Conservation (phyloP, 805 yeast species). For the Ogataea chonburiensis region DNA sequence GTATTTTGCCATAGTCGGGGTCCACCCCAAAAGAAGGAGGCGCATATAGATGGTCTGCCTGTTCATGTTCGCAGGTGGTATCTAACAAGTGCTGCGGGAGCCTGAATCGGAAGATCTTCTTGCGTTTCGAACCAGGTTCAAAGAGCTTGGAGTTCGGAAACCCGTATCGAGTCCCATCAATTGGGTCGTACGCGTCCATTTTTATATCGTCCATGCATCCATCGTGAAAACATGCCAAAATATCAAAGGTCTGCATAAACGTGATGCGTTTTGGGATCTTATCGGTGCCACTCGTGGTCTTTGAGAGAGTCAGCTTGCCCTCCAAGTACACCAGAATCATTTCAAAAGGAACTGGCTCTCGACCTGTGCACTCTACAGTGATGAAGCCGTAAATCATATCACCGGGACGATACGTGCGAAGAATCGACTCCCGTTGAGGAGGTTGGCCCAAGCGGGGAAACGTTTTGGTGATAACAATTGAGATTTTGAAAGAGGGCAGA, state of each 20-base stretch:
- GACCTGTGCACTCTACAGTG: constrained; percentile 41
- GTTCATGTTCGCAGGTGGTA: constrained; percentile 46
- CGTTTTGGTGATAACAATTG: constrained; percentile 39
- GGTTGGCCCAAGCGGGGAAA: constrained; percentile 33
- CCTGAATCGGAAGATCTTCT: constrained; percentile 56
- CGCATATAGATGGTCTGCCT: constrained; percentile 33
- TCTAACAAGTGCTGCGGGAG: constrained; percentile 55
- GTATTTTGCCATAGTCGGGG: constrained; percentile 24
- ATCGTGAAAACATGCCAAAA: constrained; percentile 50
- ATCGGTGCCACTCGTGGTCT: not conserved
- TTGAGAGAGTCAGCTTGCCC: constrained; percentile 39
- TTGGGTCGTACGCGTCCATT: constrained; percentile 16
- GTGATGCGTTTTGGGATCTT: constrained; percentile 25
- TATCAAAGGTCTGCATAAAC: constrained; percentile 50
- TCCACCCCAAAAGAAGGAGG: constrained; percentile 45
- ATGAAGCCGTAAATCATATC: constrained; percentile 62
- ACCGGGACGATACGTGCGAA: constrained; percentile 64
- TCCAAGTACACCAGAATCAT: constrained; percentile 61
- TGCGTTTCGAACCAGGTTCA: constrained; percentile 46
- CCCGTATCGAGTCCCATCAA: constrained; percentile 35
- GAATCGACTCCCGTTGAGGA: constrained; percentile 32
- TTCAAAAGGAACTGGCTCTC: constrained; percentile 51
- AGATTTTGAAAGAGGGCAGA: constrained; percentile 27
- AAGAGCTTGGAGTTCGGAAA: constrained; percentile 45
- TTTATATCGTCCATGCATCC: constrained; percentile 26